Evolutionary conservation across 352 stramenopile genomes (phyloP), one percentile per base, ranked within the genome.

Genomic region (Globisporangium recalcitrans): DNA sequence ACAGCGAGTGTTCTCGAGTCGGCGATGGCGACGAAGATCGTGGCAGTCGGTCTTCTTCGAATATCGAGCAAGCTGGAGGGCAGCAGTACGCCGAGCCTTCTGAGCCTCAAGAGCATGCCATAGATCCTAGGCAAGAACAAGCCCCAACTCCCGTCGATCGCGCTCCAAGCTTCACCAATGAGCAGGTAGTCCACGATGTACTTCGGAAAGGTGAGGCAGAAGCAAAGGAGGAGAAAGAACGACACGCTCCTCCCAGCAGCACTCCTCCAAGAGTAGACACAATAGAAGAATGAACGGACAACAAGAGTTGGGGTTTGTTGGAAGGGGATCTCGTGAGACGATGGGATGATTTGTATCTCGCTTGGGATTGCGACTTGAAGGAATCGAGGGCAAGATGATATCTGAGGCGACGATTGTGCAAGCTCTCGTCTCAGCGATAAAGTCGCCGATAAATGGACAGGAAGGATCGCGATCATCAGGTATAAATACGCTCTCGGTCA

Each of bases 221-320:
- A 16, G 54, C n/a, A 4, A 38, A 42, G 36, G 7, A 22, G 29
- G 38, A 34, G 5, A n/a, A 14, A 21, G 1, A 6, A 13, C 16
- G 9, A 32, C 26, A 29, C 36, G 5, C 13, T 32, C 26, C 13
- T 5, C 36, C 7, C 16, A 54, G 48, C 26, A 55, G 26, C 7
- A 10, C 19, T 4, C 42, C 55, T 1, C 54, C 54, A 21, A 61
- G 55, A 53, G 55, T 40, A 34, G 27, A 53, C 55, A 44, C 26
- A 61, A 61, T 53, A 61, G 55, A 60, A 11, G 21, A 61, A n/a
- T 61, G 55, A 40, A 14, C 24, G 26, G 52, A 31, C 27, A 56
- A 26, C 27, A 27, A 21, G 29, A 40, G 29, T 32, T 53, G 46
- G 4, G 13, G 16, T 29, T 38, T 38, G 26, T 38, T 42, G 9